A percentile compares a stretch with the other conserved stretches of the same genome.
Conservation (phyloP, 139 green algal species). For the Picochlorum sp. region DNA sequence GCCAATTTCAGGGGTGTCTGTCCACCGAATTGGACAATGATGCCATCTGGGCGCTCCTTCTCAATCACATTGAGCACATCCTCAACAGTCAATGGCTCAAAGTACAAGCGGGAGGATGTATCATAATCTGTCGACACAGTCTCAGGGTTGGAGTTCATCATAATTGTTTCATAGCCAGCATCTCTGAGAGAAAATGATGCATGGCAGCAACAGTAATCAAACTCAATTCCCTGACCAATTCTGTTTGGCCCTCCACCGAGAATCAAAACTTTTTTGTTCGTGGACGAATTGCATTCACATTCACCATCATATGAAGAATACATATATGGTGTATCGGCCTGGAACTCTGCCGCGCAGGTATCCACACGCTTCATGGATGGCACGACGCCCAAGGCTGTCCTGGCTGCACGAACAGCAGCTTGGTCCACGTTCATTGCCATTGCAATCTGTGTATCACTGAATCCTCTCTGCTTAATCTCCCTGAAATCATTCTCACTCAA, state of each 20-base stretch:
- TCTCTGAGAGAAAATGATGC: slow-evolving; percentile 83
- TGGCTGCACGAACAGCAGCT: slow-evolving; percentile 46
- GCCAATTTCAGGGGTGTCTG: slow-evolving; percentile 96
- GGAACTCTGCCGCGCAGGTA: slow-evolving; percentile 98
- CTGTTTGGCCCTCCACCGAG: slow-evolving; percentile 97
- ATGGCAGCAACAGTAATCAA: slow-evolving; percentile 99
- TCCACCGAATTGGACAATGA: slow-evolving; percentile 99
- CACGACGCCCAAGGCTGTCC: slow-evolving; percentile 63
- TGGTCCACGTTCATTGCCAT: slow-evolving; percentile 16
- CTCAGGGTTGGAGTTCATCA: slow-evolving; percentile 99
- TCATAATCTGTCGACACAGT: slow-evolving; percentile 99
- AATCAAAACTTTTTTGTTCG: slow-evolving; percentile 86
- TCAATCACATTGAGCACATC: slow-evolving; percentile 98
- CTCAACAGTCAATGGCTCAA: slow-evolving; percentile 90
- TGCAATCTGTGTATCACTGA: slow-evolving; percentile 85
- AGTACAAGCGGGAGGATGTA: slow-evolving; percentile 96
- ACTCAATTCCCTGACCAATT: slow-evolving; percentile 99
- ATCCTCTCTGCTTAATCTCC: slow-evolving; percentile 80
- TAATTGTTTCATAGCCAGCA: slow-evolving; percentile 95
- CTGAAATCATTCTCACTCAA: slow-evolving; percentile 67
- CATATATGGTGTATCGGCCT: slow-evolving; percentile 96
- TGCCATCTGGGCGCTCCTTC: slow-evolving; percentile 88
- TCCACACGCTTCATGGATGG: slow-evolving; percentile 94
- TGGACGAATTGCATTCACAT: slow-evolving; percentile 69
- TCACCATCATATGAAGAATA: slow-evolving; percentile 86